Conservation (phyloP, 768 basidiomycete genomes). For the Lactifluus subvellereus region DNA sequence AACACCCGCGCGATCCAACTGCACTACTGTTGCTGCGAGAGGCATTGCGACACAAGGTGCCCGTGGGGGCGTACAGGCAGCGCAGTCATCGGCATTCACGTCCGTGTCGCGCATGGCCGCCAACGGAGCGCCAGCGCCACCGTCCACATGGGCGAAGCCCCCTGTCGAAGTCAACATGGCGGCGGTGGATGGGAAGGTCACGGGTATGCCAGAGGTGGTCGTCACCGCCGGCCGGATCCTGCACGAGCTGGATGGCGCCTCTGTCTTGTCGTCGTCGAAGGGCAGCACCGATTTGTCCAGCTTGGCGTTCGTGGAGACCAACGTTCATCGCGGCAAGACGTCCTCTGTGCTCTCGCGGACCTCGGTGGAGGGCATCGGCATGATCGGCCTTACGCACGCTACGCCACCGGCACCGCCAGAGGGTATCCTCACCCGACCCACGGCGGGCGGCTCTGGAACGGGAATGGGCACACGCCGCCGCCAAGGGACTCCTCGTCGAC, state of each 20-base stretch:
- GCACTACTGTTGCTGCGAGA: slow-evolving; percentile 54
- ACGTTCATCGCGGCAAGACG: slow-evolving; percentile 36
- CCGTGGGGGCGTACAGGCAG: slow-evolving; percentile 31
- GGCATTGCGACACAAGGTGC: slow-evolving; percentile 51
- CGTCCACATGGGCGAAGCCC: slow-evolving; percentile 51
- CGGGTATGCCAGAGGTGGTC: slow-evolving; percentile 32
- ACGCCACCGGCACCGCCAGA: too few relatives aligned
- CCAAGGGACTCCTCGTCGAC: background rate
- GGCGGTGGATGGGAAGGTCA: slow-evolving; percentile 47
- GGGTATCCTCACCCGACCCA: too few relatives aligned
- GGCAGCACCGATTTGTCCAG: slow-evolving; percentile 18
- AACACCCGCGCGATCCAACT: slow-evolving; percentile 55
- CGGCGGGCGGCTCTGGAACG: too few relatives aligned
- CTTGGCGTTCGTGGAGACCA: slow-evolving; percentile 33
- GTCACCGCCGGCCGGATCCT: slow-evolving; percentile 43
- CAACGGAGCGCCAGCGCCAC: slow-evolving; percentile 23
- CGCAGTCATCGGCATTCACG: slow-evolving; percentile 25
- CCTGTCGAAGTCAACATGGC: slow-evolving; percentile 49
- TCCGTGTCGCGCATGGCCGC: slow-evolving; percentile 22
- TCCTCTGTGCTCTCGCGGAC: slow-evolving; percentile 36
- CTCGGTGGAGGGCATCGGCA: slow-evolving; percentile 37
- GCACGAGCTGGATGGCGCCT: slow-evolving; percentile 37
- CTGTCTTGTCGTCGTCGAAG: slow-evolving; percentile 29
- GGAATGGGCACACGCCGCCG: too few relatives aligned
- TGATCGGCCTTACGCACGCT: slow-evolving; percentile 26